A percentile compares a stretch with the other conserved stretches of the same genome.
These are phyloP conservation scores for Pelargonium australe DNA, from an alignment of 441 rosid species.

Conservation along the genomic window DNA sequence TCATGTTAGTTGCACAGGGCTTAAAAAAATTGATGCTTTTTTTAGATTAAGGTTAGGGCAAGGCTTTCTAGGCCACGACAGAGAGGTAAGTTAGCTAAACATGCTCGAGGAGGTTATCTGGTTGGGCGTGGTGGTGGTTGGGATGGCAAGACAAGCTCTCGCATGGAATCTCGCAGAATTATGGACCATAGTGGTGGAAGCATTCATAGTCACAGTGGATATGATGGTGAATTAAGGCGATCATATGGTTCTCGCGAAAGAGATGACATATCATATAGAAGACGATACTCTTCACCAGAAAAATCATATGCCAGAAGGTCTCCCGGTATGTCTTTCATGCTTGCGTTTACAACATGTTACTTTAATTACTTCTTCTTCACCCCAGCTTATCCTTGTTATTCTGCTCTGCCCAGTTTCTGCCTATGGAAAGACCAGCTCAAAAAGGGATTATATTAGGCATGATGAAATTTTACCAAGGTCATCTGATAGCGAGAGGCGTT, in stretches of 20 bases:
- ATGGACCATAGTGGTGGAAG: not conserved
- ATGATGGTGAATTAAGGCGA: not conserved
- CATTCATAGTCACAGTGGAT: not conserved
- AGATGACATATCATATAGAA: not conserved
- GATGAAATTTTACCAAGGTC: not conserved
- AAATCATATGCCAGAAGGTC: not conserved
- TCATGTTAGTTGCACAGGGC: not conserved
- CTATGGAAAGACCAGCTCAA: not conserved
- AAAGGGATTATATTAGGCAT: not conserved
- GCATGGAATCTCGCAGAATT: not conserved
- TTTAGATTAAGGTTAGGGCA: conserved; percentile 3
- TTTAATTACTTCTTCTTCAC: not conserved
- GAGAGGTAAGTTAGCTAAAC: not conserved
- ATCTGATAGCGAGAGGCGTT: not conserved
- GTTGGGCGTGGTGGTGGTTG: conserved; percentile 3
- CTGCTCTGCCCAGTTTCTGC: not conserved
- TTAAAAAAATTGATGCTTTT: not conserved
- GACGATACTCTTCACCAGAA: not conserved
- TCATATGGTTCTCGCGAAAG: not conserved
- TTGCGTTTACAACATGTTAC: not conserved
- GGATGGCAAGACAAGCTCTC: conserved; percentile 4
- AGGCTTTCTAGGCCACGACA: conserved; percentile 6
- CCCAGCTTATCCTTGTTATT: not conserved
- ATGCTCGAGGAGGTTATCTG: not conserved
- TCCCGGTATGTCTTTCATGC: not conserved